These are phyloP conservation scores for Cetraspora pellucida DNA, from an alignment of 192 early-diverging fungal genomes.

Conservation along the genomic window DNA sequence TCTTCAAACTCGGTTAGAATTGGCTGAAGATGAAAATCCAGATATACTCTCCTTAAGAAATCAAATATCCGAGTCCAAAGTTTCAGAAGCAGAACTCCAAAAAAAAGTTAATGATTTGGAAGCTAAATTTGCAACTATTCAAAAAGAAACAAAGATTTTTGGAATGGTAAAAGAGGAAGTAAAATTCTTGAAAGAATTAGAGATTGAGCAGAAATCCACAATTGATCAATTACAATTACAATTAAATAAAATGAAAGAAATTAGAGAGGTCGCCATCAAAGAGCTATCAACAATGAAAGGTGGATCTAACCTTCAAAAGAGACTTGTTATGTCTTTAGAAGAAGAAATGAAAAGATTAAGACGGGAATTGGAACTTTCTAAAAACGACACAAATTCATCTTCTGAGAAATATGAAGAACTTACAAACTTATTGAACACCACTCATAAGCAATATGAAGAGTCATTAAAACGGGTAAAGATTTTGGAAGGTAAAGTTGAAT, in stretches of 20 bases:
- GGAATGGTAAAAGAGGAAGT: neutral
- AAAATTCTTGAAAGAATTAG: constrained; percentile 12
- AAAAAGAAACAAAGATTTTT: neutral
- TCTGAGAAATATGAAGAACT: constrained; percentile 10
- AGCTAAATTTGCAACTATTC: neutral
- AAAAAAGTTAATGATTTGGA: neutral
- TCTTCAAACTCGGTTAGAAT: neutral
- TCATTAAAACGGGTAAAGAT: neutral
- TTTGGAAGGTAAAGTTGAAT: neutral
- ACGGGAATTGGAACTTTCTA: neutral
- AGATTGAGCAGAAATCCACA: neutral
- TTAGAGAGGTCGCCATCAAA: neutral
- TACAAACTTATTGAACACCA: neutral
- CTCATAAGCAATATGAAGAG: neutral
- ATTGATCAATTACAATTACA: neutral
- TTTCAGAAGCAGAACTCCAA: neutral
- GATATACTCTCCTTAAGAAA: neutral
- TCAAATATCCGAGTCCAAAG: neutral
- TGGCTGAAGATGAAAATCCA: neutral
- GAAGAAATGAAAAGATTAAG: neutral
- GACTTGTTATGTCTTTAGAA: neutral
- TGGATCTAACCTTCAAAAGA: constrained; percentile 4
- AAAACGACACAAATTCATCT: neutral
- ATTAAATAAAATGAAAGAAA: neutral
- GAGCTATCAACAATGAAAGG: constrained; percentile 5